A percentile compares a stretch with the other conserved stretches of the same genome.
Conservation (phyloP, 2,329 filamentous ascomycete species). For the Orbilia brochopaga region DNA sequence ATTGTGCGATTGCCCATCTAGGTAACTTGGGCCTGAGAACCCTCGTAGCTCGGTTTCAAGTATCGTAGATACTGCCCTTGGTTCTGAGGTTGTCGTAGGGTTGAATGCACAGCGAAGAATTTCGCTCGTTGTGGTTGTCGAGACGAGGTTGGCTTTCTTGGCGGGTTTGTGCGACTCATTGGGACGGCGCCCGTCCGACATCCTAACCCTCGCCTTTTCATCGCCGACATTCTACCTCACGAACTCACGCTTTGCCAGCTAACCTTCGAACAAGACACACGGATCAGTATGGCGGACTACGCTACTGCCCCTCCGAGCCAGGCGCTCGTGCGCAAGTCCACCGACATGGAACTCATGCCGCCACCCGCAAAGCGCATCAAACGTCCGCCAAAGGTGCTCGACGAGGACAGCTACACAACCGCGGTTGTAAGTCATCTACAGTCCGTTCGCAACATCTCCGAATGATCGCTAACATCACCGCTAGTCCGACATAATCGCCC, state of each 20-base stretch:
- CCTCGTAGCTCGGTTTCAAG: no score
- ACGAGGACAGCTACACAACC: slow-evolving; percentile 92
- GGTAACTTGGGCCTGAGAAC: no score
- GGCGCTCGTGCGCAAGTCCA: slow-evolving; percentile 70
- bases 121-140: slow-evolving; percentile 16
- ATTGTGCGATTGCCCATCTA: background rate
- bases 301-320: slow-evolving; percentile 49
- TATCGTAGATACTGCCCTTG: background rate
- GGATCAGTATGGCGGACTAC: slow-evolving; percentile 44
- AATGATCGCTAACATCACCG: background rate
- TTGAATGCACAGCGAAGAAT: background rate
- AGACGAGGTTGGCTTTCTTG: slow-evolving; percentile 26
- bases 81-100: background rate
- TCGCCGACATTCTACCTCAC: slow-evolving; percentile 2
- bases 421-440: slow-evolving; percentile 63
- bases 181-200: background rate
- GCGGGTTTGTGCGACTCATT: slow-evolving; percentile 40
- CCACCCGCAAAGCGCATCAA: slow-evolving; percentile 87
- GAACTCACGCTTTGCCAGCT: background rate
- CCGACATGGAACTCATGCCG: slow-evolving; percentile 79
- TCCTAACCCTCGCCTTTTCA: background rate
- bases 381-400: slow-evolving; percentile 81
- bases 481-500: slow-evolving; percentile 83
- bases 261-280: background rate
- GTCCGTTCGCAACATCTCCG: background rate